Percentiles rank a stretch among this genome's conserved stretches.
Evolutionary conservation across 768 basidiomycete species (phyloP).

Genomic region (Amylocystis lapponica): DNA sequence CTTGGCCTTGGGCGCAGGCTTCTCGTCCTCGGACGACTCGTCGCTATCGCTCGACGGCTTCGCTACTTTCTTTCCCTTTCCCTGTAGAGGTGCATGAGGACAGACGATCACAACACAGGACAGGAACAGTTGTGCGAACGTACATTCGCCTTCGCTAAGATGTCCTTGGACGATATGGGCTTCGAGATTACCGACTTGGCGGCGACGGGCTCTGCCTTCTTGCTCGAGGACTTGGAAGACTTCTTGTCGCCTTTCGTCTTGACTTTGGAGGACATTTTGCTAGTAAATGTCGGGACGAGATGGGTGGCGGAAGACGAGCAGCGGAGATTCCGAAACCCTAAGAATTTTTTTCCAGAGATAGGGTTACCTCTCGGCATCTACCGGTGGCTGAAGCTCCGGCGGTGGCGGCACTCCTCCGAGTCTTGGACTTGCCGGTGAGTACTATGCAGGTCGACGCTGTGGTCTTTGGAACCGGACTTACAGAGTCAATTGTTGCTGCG

Average conservation of each 20-base stretch:
- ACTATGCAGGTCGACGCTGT: constrained; percentile 57
- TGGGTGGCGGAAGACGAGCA: no score
- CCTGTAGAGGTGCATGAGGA: background rate
- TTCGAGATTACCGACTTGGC: constrained; percentile 13
- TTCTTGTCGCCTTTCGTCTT: constrained; percentile 34
- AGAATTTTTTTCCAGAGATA: no score
- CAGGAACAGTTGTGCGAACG: background rate
- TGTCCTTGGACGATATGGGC: constrained; percentile 36
- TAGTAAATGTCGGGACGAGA: no score
- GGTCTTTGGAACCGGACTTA: constrained; percentile 73
- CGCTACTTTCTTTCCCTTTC: constrained; percentile 9
- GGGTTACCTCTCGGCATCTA: no score
- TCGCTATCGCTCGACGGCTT: constrained; percentile 18
- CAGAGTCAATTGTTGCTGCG: constrained; percentile 87
- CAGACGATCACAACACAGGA: background rate
- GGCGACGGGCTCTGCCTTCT: constrained; percentile 25
- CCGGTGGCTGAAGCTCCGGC: no score
- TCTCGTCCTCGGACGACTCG: constrained; percentile 31
- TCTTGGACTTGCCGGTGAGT: no score
- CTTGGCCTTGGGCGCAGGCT: constrained; percentile 21
- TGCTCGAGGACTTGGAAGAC: constrained; percentile 27
- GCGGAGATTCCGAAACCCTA: no score
- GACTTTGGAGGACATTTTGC: constrained; percentile 29
- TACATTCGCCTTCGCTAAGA: constrained; percentile 34
- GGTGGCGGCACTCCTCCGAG: no score